Evolutionary conservation across 495 filamentous ascomycete genomes (phyloP).

Genomic region (Annulohypoxylon moriforme): DNA sequence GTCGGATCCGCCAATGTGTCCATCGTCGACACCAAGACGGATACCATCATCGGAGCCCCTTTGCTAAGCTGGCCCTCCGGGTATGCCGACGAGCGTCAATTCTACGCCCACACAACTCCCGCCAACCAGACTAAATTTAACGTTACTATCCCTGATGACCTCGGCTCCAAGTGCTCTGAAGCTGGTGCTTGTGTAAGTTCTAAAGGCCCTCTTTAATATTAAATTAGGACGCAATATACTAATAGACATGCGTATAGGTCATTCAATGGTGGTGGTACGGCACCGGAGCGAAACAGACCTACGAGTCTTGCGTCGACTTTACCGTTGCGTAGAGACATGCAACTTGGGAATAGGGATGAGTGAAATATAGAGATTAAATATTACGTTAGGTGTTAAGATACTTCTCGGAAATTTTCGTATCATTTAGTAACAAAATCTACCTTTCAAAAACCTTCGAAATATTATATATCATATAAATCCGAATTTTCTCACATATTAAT

Average conservation of each 20-base stretch:
- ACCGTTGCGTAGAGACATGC: constrained; percentile 51
- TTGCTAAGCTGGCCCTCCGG: constrained; percentile 66
- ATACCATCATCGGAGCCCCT: constrained; percentile 65
- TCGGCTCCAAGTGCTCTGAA: constrained; percentile 66
- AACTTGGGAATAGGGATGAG: not conserved
- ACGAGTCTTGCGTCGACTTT: constrained; percentile 80
- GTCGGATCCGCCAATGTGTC: constrained; percentile 75
- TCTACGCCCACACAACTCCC: constrained; percentile 67
- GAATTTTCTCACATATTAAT: no score
- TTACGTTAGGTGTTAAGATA: constrained; percentile 20
- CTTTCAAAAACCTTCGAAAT: not conserved
- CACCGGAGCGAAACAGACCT: constrained; percentile 73
- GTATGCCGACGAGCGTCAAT: constrained; percentile 54
- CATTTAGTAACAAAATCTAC: not conserved
- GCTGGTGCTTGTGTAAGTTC: constrained; percentile 68
- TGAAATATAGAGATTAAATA: not conserved
- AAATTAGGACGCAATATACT: not conserved
- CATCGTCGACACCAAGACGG: constrained; percentile 70
- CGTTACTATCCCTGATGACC: constrained; percentile 69
- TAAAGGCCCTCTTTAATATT: not conserved
- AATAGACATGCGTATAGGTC: constrained; percentile 53
- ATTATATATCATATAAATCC: not conserved
- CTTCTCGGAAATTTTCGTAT: not conserved
- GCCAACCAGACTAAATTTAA: constrained; percentile 71
- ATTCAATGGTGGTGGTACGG: constrained; percentile 80